phyloP scores from a whole-genome alignment of 495 filamentous ascomycete genomes.

The Cenococcum geophilum region DNA sequence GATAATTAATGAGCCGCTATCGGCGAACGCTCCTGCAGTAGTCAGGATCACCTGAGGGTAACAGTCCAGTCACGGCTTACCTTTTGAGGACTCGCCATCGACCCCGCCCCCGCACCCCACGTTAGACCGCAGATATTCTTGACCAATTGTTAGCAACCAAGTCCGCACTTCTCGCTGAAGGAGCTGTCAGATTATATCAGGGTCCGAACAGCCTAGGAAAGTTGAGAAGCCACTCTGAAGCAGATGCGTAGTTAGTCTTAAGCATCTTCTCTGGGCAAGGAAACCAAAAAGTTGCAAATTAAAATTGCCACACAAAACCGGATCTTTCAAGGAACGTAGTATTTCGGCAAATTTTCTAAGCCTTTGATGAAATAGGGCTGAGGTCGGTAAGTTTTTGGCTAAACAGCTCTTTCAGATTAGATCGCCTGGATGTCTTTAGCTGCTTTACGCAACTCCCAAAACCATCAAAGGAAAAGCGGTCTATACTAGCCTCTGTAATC shows the following conservation, averaged over 20 bases:
- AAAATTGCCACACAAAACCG: neutral
- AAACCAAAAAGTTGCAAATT: neutral
- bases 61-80: neutral
- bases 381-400: no score
- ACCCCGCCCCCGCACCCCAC: conserved; percentile 2
- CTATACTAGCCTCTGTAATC: neutral
- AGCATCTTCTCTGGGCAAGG: no score
- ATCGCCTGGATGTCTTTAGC: no score
- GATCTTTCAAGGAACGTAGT: no score
- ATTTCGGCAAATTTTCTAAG: no score
- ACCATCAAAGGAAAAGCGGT: neutral
- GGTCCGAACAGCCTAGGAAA: no score
- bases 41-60: neutral
- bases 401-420: no score
- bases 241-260: no score
- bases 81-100: conserved; percentile 18
- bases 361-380: no score
- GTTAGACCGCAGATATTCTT: conserved; percentile 10
- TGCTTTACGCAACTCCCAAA: no score
- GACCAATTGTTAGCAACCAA: neutral
- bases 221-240: no score
- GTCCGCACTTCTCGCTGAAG: neutral
- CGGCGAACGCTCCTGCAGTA: conserved; percentile 3
- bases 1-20: conserved; percentile 4
- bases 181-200: neutral